phyloP scores from a whole-genome alignment of 2,329 filamentous ascomycete species.

The Escovopsis sp. region DNA sequence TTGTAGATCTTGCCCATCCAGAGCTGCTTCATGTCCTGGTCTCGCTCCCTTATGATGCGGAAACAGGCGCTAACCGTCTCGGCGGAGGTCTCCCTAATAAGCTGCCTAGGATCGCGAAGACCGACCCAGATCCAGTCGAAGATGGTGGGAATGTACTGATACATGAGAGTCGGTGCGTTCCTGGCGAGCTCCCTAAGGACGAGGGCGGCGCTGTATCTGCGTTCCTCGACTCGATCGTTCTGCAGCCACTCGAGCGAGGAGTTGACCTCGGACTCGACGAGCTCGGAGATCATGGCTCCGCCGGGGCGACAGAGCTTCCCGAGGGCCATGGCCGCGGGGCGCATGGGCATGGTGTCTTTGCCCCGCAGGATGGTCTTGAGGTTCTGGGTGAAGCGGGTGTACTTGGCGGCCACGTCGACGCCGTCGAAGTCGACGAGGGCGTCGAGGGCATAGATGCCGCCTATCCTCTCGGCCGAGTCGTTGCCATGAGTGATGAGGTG shows the following conservation, averaged over 20 bases:
- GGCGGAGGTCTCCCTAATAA: constrained; percentile 82
- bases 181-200: constrained; percentile 80
- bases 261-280: constrained; percentile 94
- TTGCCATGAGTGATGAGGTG: constrained; percentile 66
- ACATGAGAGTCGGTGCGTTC: constrained; percentile 89
- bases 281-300: constrained; percentile 82
- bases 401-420: constrained; percentile 84
- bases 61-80: constrained; percentile 92
- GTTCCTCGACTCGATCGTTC: constrained; percentile 82
- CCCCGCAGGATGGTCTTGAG: constrained; percentile 77
- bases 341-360: constrained; percentile 82
- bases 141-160: constrained; percentile 85
- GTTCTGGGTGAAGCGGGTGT: constrained; percentile 84
- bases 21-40: constrained; percentile 68
- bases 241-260: constrained; percentile 94
- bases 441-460: constrained; percentile 83
- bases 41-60: constrained; percentile 85
- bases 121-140: constrained; percentile 96
- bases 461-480: constrained; percentile 77
- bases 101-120: constrained; percentile 71
- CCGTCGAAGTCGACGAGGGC: constrained; percentile 92
- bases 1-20: constrained; percentile 89
- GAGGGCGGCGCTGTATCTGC: constrained; percentile 83
- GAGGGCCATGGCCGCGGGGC: constrained; percentile 74
- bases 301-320: constrained; percentile 85